Evolutionary conservation across 169 alveolate species (phyloP).

Genomic region (Blepharisma undulans): DNA sequence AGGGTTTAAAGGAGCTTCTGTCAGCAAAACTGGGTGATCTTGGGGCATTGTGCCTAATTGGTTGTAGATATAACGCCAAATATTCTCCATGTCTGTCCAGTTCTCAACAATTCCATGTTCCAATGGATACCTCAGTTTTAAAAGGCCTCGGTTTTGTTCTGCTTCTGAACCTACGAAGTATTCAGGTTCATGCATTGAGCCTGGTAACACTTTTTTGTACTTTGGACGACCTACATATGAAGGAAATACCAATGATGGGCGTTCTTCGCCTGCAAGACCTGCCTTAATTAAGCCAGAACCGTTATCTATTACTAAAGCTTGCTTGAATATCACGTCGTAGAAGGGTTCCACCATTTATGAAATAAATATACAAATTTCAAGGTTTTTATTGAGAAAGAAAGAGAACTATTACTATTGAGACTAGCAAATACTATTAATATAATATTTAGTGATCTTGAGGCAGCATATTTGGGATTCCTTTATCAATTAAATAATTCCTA

Average conservation of each 20-base stretch:
- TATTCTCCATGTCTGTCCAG: slow-evolving; percentile 89
- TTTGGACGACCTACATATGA: slow-evolving; percentile 87
- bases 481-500: slow-evolving; percentile 63
- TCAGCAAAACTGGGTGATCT: slow-evolving; percentile 87
- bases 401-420: no score
- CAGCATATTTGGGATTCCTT: slow-evolving; percentile 76
- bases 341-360: slow-evolving; percentile 33
- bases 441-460: slow-evolving; percentile 43
- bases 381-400: no score
- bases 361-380: not conserved
- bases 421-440: not conserved
- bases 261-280: slow-evolving; percentile 89
- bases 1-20: slow-evolving; percentile 94
- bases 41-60: slow-evolving; percentile 82
- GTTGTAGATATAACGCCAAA: slow-evolving; percentile 86
- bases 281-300: slow-evolving; percentile 87
- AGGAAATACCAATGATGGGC: slow-evolving; percentile 75
- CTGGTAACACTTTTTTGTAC: slow-evolving; percentile 76
- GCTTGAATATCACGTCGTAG: slow-evolving; percentile 57
- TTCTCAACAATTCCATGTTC: slow-evolving; percentile 88
- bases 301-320: slow-evolving; percentile 61
- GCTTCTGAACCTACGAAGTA: slow-evolving; percentile 78
- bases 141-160: slow-evolving; percentile 79
- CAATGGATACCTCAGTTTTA: slow-evolving; percentile 80
- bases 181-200: slow-evolving; percentile 72